Base-by-base conservation (phyloP, 1,139 yeast genomes). In the Candida mesenterica region DNA sequence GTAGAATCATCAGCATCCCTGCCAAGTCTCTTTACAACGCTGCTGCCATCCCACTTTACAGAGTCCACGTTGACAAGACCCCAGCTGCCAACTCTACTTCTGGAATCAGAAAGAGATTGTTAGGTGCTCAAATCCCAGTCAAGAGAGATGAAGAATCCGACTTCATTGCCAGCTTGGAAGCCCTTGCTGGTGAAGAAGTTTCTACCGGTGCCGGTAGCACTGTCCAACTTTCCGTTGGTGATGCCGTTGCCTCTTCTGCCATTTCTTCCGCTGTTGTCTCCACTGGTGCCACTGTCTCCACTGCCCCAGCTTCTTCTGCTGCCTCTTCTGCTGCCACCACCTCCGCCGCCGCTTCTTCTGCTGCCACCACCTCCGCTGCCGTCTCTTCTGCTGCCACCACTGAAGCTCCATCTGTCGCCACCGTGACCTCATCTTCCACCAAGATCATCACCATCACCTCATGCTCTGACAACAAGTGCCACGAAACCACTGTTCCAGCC, bases 101-200 rank as follows among this genome's bases (percentile, higher is more conserved):
- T 45, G 68, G 69, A 31, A 52, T 66, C 52, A 64, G 68, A 58
- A 68, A 57, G 56, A 65, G 74, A 65, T 64, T 62, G 36, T 41
- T 55, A 39, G 47, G 38, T 42, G 44, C 32, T 24, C 28, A 32
- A 30, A 22, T 37, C n/a, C 25, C 27, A 25, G 38, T 33, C 40
- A 55, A 56, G 52, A 61, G 66, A 55, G 67, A 60, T 37, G 65
- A 44, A 22, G 49, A 45, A 17, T 55, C 58, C 34, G 68, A 61
- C 49, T 64, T 68, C 40, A 49, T 60, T 31, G 60, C 46, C 32
- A 36, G 48, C 33, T 55, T 65, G 47, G 42, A 65, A 51, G 24
- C 51, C 30, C 38, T 43, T 25, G 57, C 55, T 23, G 72, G 72
- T 55, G 44, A 53, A 33, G 39, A 46, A 17, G 50, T 55, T 29